Evolutionary conservation across 495 filamentous ascomycete genomes (phyloP), one percentile per base, ranked within the genome.

Genomic region (Aspergillus wentii): DNA sequence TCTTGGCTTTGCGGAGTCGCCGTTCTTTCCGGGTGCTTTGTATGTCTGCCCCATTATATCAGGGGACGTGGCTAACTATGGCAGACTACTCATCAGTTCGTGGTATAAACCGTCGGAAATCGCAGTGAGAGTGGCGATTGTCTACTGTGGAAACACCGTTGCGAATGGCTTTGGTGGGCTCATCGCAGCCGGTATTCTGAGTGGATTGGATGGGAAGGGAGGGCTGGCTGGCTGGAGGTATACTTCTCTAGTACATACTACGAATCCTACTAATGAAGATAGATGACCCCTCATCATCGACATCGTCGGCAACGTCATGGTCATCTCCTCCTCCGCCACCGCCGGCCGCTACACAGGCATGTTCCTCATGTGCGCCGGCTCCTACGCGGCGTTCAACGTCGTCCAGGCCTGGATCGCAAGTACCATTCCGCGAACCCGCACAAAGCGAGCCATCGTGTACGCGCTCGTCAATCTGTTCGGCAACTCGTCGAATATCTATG

Each of bases 1-100:
- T 23, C 44, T 71, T 3, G 66, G 64, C 1, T 46, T 68, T 16
- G 49, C 67, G 17, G 72, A 78, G 44, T 72, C 75, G 0, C 70
- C 72, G 0, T 76, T 61, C 56, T 74, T 52, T 36, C 57, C 61
- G 17, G 63, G 66, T 8, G 58, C 61, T 5, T 36, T 70, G 29
- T 72, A 63, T 30, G 45, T 66, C 23, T 41, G 62, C 5, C 50
- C 46, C 23, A 8, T 10, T 17, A 4, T 34, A 17, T 13, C 14
- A 10, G 5, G 4, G n/a, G n/a, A n/a, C n/a, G n/a, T 11, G 17
- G 17, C 30, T 36, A n/a, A 43, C 17, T 10, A 20, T 18, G 7
- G 7, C 6, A 50, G 43, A 35, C 33, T 47, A 4, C 11, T 54
- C 14, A 45, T 50, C 4, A 50, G 46, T 20, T 54, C 46, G 15